Evolutionary conservation across 2,329 filamentous ascomycete genomes (phyloP), one percentile per base, ranked within the genome.

Genomic region (Emergomyces pasteurianus): DNA sequence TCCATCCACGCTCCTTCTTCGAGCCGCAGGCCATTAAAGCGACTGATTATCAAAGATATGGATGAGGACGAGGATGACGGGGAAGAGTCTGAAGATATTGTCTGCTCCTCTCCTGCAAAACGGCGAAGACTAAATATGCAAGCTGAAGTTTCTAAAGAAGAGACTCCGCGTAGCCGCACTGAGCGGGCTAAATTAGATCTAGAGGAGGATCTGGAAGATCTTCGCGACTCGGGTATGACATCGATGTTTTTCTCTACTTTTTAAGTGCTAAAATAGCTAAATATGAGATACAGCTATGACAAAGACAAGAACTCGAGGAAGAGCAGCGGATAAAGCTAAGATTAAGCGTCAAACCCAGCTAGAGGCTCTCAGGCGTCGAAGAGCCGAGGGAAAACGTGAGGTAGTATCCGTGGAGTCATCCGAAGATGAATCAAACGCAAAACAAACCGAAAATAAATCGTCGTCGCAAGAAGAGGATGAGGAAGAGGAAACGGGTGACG

Each of bases 131-230:
- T 38, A 21, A 55, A 59, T 21, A 7, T 38, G 28, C 16, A 56
- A 14, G 23, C 50, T 23, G 28, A 40, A 16, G 5, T 66, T 7
- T 49, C 60, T 3, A 67, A 68, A 50, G 61, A 65, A 28, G 28
- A 52, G 16, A 69, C 69, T 18, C 72, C 72, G 0, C 67, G 65
- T 16, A 65, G 66, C 2, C 62, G 63, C 40, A 61, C 61, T 9
- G 62, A 70, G 23, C 70, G 76, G 62, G 72, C 74, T 59, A 67
- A 70, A 56, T 67, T 75, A 23, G 78, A 80, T 62, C 62, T 79
- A 1, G 71, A 76, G 43, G 77, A 78, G 58, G 78, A 80, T 63
- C 65, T 79, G 4, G 69, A 73, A 58, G 75, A 77, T 61, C 70
- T 80, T 3, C 71, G 74, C 53, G 75, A 77, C 62, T 79, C 77